Base-by-base conservation (phyloP, 768 basidiomycete genomes). In the Amylocystis lapponica region DNA sequence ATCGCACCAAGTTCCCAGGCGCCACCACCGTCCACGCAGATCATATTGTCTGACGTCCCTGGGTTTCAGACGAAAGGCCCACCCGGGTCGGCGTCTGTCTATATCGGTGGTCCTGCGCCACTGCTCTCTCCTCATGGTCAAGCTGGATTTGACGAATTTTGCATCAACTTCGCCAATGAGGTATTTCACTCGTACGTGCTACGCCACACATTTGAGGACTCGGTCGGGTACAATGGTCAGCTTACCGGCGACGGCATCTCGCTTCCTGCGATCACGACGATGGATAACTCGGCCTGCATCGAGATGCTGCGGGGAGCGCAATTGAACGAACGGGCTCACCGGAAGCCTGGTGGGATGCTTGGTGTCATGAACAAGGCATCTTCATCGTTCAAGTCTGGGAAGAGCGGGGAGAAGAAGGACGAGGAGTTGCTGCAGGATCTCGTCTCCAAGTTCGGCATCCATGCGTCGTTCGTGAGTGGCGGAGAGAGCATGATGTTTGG, bases 151-250 rank as follows among this genome's bases (percentile, higher is more conserved):
- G 82, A 90, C 53, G 89, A 93, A 54, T 92, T 94, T 55, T 78
- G 73, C 53, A 79, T 86, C 69, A 94, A 95, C 65, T 92, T 92
- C 55, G 63, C 78, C 1, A 85, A 92, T 59, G 92, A 94, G 58
- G 54, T 91, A 35, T 52, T 92, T 0, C 86, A 93, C 39, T 88
- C 87, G 3, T 91, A 84, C 54, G 66, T 87, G 36, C 59, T 79
- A 10, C 79, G 82, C n/a, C 72, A 81, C 40, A 75, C 71, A 0
- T 91, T 92, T 48, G 85, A 87, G 51, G 81, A 91, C 49, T 55
- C 57, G 1, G 67, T 82, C 4, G n/a, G n/a, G n/a, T n/a, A n/a
- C n/a, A n/a, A n/a, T n/a, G n/a, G n/a, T n/a, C n/a, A 83, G 83
- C 66, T 86, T 23, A 60, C 68, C 3, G 67, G 71, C 6, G 90